Percentiles rank a stretch among this genome's conserved stretches.
Conservation (phyloP, 2,329 filamentous ascomycete species). For the Parafenestella ontariensis region DNA sequence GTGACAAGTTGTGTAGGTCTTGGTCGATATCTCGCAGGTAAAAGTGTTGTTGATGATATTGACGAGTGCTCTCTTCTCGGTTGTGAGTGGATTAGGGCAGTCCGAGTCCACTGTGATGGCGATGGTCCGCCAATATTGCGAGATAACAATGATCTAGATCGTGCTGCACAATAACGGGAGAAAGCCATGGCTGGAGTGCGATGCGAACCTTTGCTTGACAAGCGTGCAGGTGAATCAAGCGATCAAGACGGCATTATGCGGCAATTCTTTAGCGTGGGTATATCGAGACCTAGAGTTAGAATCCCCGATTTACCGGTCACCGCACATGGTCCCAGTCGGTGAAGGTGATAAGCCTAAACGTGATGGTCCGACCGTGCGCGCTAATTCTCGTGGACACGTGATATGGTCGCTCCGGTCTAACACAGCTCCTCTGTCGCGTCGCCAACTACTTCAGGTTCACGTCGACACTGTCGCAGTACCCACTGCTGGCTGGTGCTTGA, state of each 20-base stretch:
- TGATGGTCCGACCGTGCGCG: conserved; percentile 9
- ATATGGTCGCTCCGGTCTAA: conserved; percentile 2
- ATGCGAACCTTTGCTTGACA: neutral
- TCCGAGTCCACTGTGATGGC: neutral
- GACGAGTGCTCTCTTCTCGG: neutral
- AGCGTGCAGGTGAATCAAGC: neutral
- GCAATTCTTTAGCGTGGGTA: neutral
- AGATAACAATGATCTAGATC: neutral
- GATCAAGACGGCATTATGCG: neutral
- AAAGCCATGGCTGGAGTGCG: neutral
- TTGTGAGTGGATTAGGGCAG: neutral
- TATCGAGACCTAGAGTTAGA: neutral
- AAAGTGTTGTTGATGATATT: conserved; percentile 2
- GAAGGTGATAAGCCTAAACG: conserved; percentile 3
- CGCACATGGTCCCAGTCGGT: neutral
- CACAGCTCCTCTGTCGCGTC: conserved; percentile 4
- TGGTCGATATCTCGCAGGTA: conserved; percentile 7
- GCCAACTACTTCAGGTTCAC: neutral
- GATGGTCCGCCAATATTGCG: neutral
- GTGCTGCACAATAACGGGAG: neutral
- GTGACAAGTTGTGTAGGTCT: conserved; percentile 15
- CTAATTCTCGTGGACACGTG: conserved; percentile 22
- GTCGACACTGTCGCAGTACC: neutral
- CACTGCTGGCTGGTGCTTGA: neutral
- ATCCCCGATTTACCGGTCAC: neutral